A percentile compares a stretch with the other conserved stretches of the same genome.
These are phyloP conservation scores for Leucocoprinus birnbaumii DNA, from an alignment of 768 basidiomycete genomes.

Conservation along the genomic window DNA sequence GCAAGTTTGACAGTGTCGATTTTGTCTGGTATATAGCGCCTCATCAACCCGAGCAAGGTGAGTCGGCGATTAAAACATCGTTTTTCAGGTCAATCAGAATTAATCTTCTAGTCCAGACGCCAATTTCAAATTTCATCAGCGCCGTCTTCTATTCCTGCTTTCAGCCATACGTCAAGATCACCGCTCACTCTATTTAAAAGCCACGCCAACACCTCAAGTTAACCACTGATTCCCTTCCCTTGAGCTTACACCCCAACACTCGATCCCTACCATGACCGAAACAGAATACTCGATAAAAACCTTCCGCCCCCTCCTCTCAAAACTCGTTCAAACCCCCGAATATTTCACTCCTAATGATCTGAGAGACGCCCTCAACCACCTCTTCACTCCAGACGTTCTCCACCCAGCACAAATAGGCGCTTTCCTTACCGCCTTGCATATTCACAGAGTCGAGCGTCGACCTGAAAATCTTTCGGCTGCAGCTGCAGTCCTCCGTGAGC, in stretches of 20 bases:
- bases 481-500: conserved; percentile 68
- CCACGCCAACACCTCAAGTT: neutral
- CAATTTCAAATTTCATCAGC: too few species aligned
- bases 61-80: too few species aligned
- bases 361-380: conserved; percentile 65
- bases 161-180: too few species aligned
- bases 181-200: neutral
- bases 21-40: too few species aligned
- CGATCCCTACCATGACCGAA: neutral
- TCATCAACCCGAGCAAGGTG: too few species aligned
- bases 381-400: conserved; percentile 63
- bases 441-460: conserved; percentile 72
- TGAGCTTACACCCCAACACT: neutral
- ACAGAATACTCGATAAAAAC: conserved; percentile 32
- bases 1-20: too few species aligned
- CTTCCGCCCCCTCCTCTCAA: conserved; percentile 78
- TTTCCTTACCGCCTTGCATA: conserved; percentile 83
- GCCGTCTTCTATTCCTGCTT: too few species aligned
- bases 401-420: conserved; percentile 81
- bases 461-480: conserved; percentile 79
- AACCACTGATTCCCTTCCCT: neutral
- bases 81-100: too few species aligned
- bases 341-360: conserved; percentile 80
- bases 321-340: conserved; percentile 78
- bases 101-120: too few species aligned